These are phyloP conservation scores for Blastomyces emzantsi DNA, from an alignment of 2,329 filamentous ascomycete genomes.

Conservation along the genomic window DNA sequence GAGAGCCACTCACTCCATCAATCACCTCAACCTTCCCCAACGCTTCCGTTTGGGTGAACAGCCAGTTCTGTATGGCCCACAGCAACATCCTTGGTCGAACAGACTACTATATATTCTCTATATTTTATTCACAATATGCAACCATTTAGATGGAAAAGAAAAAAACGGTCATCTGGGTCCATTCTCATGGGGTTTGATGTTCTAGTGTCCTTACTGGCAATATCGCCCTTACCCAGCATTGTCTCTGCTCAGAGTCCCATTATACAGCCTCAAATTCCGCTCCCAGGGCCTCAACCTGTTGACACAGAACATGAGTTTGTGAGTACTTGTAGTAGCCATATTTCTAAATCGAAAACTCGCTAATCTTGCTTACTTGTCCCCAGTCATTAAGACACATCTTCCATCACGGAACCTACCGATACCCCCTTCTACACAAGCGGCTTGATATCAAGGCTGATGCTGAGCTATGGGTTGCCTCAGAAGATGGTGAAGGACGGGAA, in stretches of 20 bases:
- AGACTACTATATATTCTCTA: not conserved
- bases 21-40: not conserved
- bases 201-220: not conserved
- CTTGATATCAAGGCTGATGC: constrained; percentile 60
- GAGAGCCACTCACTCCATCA: too few relatives aligned
- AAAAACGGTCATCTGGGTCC: not conserved
- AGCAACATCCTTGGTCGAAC: not conserved
- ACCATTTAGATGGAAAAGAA: constrained; percentile 9
- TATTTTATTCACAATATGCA: constrained; percentile 3
- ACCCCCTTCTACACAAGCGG: constrained; percentile 68
- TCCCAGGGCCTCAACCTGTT: constrained; percentile 19
- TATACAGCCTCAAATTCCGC: constrained; percentile 28
- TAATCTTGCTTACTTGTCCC: not conserved
- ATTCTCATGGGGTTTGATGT: not conserved
- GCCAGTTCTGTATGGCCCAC: not conserved
- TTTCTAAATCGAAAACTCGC: not conserved
- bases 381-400: constrained; percentile 70
- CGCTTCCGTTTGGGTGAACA: not conserved
- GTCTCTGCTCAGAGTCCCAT: constrained; percentile 24
- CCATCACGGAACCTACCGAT: constrained; percentile 75
- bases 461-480: constrained; percentile 39
- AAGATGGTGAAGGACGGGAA: constrained; percentile 32
- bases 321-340: constrained; percentile 12
- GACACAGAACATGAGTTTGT: constrained; percentile 31
- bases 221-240: constrained; percentile 16